Evolutionary conservation across 2,329 filamentous ascomycete species (phyloP).

Genomic region (Phymatotrichopsis omnivora): DNA sequence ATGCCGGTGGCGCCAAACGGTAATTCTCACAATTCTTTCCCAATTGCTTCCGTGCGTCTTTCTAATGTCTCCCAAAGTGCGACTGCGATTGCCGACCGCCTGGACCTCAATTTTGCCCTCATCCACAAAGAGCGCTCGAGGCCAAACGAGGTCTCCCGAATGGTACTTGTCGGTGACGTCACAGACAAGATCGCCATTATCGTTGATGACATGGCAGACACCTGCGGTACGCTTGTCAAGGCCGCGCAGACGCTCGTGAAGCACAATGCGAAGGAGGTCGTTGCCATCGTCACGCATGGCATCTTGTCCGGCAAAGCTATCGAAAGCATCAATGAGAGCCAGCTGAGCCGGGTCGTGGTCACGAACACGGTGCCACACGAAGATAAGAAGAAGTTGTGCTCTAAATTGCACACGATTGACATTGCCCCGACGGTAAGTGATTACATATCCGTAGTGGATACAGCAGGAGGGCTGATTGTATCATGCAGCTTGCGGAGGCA

Average conservation of each 20-base stretch:
- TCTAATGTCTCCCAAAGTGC: slow-evolving; percentile 40
- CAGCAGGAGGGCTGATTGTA: slow-evolving; percentile 15
- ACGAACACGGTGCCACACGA: slow-evolving; percentile 80
- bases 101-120: slow-evolving; percentile 83
- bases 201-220: slow-evolving; percentile 97
- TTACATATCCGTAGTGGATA: neutral
- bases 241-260: slow-evolving; percentile 85
- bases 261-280: slow-evolving; percentile 76
- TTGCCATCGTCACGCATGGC: slow-evolving; percentile 91
- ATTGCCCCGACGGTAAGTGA: slow-evolving; percentile 59
- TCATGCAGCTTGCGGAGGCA: slow-evolving; percentile 51
- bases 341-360: slow-evolving; percentile 68
- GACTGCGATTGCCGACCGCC: slow-evolving; percentile 82
- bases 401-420: slow-evolving; percentile 80
- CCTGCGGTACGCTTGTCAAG: slow-evolving; percentile 79
- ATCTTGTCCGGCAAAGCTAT: slow-evolving; percentile 85
- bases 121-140: slow-evolving; percentile 94
- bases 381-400: slow-evolving; percentile 68
- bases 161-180: slow-evolving; percentile 94
- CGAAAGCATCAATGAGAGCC: slow-evolving; percentile 70
- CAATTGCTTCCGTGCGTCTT: neutral
- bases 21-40: neutral
- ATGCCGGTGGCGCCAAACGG: slow-evolving; percentile 89
- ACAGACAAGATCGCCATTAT: slow-evolving; percentile 86
- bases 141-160: slow-evolving; percentile 79